Evolutionary conservation across 768 basidiomycete species (phyloP).

Genomic region (Paxillus ammoniavirescens): DNA sequence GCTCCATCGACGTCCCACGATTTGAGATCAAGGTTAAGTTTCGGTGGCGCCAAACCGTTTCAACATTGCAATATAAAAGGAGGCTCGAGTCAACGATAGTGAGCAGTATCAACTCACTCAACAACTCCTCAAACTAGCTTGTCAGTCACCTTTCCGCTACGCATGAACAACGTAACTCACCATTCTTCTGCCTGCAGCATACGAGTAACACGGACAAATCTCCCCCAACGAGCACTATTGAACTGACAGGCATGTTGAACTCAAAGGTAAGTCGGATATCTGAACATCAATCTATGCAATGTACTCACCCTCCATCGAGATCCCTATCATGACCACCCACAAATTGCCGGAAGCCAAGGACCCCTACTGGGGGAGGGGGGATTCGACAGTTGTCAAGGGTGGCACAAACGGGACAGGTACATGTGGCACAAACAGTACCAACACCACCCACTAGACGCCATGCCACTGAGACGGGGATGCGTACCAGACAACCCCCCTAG

Average conservation of each 20-base stretch:
- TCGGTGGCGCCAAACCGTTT: neutral
- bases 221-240: neutral
- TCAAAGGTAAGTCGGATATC: conserved; percentile 3
- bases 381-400: rapidly evolving
- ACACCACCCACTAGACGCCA: neutral
- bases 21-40: neutral
- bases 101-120: neutral
- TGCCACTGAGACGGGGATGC: neutral
- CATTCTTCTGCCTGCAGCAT: conserved; percentile 1
- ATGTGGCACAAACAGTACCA: neutral
- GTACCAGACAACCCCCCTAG: no score
- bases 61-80: conserved; percentile 14
- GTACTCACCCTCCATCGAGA: conserved; percentile 9
- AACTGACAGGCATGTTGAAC: conserved; percentile 7
- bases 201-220: neutral
- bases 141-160: conserved; percentile 8
- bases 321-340: neutral
- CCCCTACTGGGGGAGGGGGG: conserved; percentile 9
- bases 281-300: neutral
- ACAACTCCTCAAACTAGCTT: neutral
- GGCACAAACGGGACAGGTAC: neutral
- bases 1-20: neutral
- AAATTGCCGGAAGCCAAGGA: conserved; percentile 8
- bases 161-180: neutral
- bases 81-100: neutral